A percentile compares a stretch with the other conserved stretches of the same genome.
These are phyloP conservation scores for Thielaviopsis populi DNA, from an alignment of 2,329 filamentous ascomycete genomes.

Conservation along the genomic window DNA sequence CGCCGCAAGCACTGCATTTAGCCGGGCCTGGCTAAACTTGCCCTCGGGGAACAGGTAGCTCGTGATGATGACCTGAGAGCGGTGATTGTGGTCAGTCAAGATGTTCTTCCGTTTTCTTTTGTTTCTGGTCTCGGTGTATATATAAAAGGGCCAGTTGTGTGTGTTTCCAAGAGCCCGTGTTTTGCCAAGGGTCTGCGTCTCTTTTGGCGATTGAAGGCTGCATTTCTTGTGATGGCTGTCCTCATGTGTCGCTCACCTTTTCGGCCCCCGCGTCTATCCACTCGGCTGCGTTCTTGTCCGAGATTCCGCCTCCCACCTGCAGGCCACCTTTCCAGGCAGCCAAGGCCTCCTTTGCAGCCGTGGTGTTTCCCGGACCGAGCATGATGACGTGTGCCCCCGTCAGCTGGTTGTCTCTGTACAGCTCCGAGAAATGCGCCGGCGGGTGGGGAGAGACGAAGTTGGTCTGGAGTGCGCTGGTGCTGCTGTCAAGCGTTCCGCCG, in stretches of 20 bases:
- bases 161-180: background rate
- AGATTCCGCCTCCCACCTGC: conserved; percentile 91
- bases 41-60: conserved; percentile 83
- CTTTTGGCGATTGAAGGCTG: background rate
- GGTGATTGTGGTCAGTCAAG: background rate
- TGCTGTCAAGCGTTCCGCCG: conserved; percentile 70
- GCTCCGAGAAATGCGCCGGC: conserved; percentile 60
- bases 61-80: conserved; percentile 78
- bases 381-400: conserved; percentile 88
- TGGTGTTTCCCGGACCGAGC: conserved; percentile 77
- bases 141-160: background rate
- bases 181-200: background rate
- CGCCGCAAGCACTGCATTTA: conserved; percentile 57
- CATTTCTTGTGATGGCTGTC: background rate
- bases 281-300: conserved; percentile 61
- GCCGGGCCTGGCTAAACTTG: conserved; percentile 60
- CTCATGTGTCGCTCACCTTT: conserved; percentile 42
- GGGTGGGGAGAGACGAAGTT: conserved; percentile 84
- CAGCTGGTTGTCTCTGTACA: conserved; percentile 65
- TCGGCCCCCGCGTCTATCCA: conserved; percentile 84
- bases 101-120: background rate
- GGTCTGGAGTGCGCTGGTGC: conserved; percentile 56
- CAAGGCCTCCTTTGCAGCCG: conserved; percentile 63
- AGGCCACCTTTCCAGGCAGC: conserved; percentile 62
- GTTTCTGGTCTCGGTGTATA: background rate